Evolutionary conservation across 108 stramenopile genomes (phyloP).

Genomic region (Aurantiochytrium sp.): DNA sequence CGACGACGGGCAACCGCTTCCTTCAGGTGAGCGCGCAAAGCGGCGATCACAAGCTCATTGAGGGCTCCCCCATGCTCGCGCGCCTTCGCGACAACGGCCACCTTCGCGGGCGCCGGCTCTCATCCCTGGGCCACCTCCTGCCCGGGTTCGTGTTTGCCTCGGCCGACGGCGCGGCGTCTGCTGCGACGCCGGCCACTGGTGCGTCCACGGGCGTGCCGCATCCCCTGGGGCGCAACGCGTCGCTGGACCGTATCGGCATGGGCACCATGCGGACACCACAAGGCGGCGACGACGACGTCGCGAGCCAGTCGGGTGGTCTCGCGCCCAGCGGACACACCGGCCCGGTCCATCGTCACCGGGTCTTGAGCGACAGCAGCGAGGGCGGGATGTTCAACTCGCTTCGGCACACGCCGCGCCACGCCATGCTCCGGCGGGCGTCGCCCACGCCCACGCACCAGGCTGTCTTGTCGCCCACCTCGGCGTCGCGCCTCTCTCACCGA

Average conservation of each 20-base stretch:
- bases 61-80: background rate
- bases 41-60: background rate
- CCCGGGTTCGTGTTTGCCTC: conserved; percentile 7
- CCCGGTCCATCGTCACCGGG: background rate
- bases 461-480: background rate
- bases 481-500: background rate
- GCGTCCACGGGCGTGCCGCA: background rate
- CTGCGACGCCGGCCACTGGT: background rate
- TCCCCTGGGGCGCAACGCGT: too few relatives aligned
- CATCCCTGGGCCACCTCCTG: background rate
- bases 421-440: background rate
- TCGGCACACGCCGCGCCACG: background rate
- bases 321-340: background rate
- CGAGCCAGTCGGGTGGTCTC: too few relatives aligned
- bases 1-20: background rate
- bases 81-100: background rate
- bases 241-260: too few relatives aligned
- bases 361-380: background rate
- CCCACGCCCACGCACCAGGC: background rate
- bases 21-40: background rate
- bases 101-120: background rate
- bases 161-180: background rate
- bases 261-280: too few relatives aligned
- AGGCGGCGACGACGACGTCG: too few relatives aligned
- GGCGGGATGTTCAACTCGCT: background rate